Base-by-base conservation (phyloP, 129 eudicot genomes). In the Mikania micrantha region DNA sequence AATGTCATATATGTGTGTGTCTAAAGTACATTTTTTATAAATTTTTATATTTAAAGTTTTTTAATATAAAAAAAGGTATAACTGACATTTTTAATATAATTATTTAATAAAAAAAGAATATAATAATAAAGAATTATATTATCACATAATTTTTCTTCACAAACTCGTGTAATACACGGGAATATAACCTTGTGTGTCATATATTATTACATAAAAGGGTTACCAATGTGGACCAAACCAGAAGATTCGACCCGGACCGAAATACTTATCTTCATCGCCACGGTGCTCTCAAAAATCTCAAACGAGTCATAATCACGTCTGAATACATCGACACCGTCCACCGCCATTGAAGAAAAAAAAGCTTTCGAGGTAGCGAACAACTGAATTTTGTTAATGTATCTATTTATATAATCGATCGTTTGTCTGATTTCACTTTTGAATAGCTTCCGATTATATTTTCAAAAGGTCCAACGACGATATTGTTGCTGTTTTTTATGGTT, bases 271-370 rank as follows among this genome's bases (percentile, higher is more conserved):
- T 40, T 45, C 21, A 20, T 38, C 53, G 21, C 35, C 39, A 25
- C 71, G 56, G 56, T 48, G 3, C 61, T 16, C 57, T 20, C 42
- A 19, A 59, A n/a, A 24, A 10, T 52, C 53, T 24, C 5, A 63
- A 73, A 39, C 59, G 8, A 73, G 47, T 73, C 64, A 27, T 24
- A 5, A 73, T 63, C 64, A 38, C 64, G 64, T 38, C 71, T 71
- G 56, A 63, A 7, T 73, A 73, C 50, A 64, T n/a, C 65, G 11
- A 50, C 68, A 53, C 60, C 60, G 34, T 53, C 16, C 29, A 60
- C 69, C 40, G 62, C 53, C 79, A 34, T 75, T 59, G 74, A 56
- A 66, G 50, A 65, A 29, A 74, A 54, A 32, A 65, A 36, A 34
- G 22, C 52, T 60, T 39, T 41, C 57, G 24, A 38, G 74, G 70